A percentile compares a stretch with the other conserved stretches of the same genome.
Evolutionary conservation across 148 eudicot genomes (phyloP).

Genomic region (Rhododendron mucronatum): DNA sequence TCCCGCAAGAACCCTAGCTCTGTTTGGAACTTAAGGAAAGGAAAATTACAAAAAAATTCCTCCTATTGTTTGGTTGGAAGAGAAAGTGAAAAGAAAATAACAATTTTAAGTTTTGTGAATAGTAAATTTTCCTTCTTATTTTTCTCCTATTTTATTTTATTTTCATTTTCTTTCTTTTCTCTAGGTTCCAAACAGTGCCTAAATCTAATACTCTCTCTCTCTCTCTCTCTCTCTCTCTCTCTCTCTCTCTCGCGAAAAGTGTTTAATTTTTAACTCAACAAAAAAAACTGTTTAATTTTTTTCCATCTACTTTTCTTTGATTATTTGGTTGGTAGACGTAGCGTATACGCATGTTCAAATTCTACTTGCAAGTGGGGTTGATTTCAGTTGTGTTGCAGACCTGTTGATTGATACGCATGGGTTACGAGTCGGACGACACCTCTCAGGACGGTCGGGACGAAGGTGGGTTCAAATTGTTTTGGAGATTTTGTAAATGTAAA

Average conservation of each 20-base stretch:
- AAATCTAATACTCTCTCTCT: too few relatives aligned
- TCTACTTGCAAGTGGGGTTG: not conserved
- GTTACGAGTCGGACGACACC: slow-evolving; percentile 28
- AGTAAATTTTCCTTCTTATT: too few relatives aligned
- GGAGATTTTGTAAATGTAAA: not conserved
- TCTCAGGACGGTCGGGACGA: slow-evolving; percentile 39
- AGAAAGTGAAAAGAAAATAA: too few relatives aligned
- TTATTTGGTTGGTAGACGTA: not conserved
- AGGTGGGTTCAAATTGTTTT: slow-evolving; percentile 23
- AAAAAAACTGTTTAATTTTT: not conserved
- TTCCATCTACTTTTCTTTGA: not conserved
- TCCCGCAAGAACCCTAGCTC: too few relatives aligned
- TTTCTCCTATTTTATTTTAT: too few relatives aligned
- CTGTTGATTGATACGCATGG: slow-evolving; percentile 21
- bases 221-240: not conserved
- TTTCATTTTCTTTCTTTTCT: too few relatives aligned
- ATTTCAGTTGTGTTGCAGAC: slow-evolving; percentile 2
- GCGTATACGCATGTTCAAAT: not conserved
- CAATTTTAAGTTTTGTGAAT: too few relatives aligned
- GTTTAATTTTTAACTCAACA: not conserved
- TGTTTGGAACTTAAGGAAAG: too few relatives aligned
- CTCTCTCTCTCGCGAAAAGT: not conserved
- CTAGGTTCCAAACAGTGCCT: too few relatives aligned
- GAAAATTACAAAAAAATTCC: too few relatives aligned
- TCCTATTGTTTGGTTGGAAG: too few relatives aligned